Percentiles rank a stretch among this genome's conserved stretches.
Conservation (phyloP, 148 eudicot species). For the Spergularia marina region DNA sequence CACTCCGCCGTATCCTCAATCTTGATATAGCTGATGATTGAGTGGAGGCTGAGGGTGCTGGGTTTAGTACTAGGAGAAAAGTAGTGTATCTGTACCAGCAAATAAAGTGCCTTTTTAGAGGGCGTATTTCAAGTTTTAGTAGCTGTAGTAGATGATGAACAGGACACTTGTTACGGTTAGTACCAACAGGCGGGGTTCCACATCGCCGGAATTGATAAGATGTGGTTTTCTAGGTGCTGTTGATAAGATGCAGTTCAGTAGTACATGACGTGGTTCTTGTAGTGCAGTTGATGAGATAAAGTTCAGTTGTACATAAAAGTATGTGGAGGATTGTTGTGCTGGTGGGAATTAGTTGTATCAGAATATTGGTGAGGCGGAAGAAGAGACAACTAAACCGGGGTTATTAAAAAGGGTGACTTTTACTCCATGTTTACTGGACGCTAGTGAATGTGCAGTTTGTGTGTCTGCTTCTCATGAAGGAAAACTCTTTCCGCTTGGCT, state of each 20-base stretch:
- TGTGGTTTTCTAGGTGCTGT: conserved; percentile 1
- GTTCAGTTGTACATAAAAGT: conserved; percentile 16
- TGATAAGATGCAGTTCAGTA: not conserved
- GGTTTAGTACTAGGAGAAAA: conserved; percentile 26
- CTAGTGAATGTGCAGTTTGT: conserved; percentile 25
- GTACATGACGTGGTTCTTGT: conserved; percentile 21
- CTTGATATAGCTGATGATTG: conserved; percentile 74
- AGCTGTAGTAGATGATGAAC: conserved; percentile 28
- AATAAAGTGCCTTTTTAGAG: conserved; percentile 31
- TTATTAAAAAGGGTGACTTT: conserved; percentile 8
- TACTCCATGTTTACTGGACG: conserved; percentile 2
- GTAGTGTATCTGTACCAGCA: conserved; percentile 38
- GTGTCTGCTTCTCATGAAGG: conserved; percentile 21
- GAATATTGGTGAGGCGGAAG: conserved; percentile 19
- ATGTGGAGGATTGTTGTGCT: conserved; percentile 18
- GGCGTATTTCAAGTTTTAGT: conserved; percentile 29
- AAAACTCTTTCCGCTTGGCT: conserved; percentile 27
- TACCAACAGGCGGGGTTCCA: conserved; percentile 31
- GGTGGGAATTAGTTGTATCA: conserved; percentile 2
- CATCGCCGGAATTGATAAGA: conserved; percentile 12
- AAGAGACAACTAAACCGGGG: conserved; percentile 2
- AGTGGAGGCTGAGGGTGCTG: conserved; percentile 41
- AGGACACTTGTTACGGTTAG: conserved; percentile 35
- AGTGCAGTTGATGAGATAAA: not conserved
- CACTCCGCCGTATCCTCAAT: conserved; percentile 88